These are phyloP conservation scores for Gymnopilus junonius DNA, from an alignment of 768 basidiomycete genomes.

Conservation along the genomic window DNA sequence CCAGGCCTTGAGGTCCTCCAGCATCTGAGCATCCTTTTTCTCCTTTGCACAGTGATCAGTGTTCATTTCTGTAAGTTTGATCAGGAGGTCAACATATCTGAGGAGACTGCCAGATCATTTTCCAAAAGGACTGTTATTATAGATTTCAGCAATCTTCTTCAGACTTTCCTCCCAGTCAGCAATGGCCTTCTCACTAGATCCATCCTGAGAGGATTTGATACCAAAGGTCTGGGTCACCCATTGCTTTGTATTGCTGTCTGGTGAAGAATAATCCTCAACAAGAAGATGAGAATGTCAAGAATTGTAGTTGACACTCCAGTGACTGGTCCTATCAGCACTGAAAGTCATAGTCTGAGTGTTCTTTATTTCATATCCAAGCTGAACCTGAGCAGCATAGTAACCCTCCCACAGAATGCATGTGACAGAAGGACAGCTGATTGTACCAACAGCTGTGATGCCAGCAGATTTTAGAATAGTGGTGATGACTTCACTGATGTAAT, in stretches of 20 bases:
- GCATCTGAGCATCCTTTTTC: slow-evolving; percentile 28
- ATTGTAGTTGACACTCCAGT: slow-evolving; percentile 25
- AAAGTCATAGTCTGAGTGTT: slow-evolving; percentile 19
- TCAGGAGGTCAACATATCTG: slow-evolving; percentile 18
- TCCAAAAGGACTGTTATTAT: slow-evolving; percentile 25
- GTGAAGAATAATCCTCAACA: slow-evolving; percentile 19
- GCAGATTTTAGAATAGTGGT: slow-evolving; percentile 1
- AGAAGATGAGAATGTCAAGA: slow-evolving; percentile 22
- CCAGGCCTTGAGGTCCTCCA: slow-evolving; percentile 21
- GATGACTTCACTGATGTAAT: slow-evolving; percentile 23
- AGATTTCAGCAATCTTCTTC: slow-evolving; percentile 19
- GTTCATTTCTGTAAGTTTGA: slow-evolving; percentile 16
- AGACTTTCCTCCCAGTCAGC: slow-evolving; percentile 20
- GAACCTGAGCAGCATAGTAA: slow-evolving; percentile 26
- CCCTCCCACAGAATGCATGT: slow-evolving; percentile 21
- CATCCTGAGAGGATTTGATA: slow-evolving; percentile 22
- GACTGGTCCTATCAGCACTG: slow-evolving; percentile 25
- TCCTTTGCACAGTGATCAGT: slow-evolving; percentile 24
- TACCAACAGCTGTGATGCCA: slow-evolving; percentile 19
- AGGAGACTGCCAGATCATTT: slow-evolving; percentile 16
- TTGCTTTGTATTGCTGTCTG: not conserved
- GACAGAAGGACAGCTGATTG: slow-evolving; percentile 17
- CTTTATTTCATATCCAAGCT: slow-evolving; percentile 25
- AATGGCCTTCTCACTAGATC: slow-evolving; percentile 24
- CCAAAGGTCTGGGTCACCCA: slow-evolving; percentile 23